Conservation (phyloP, 257 asterid genomes). For the Solanum megistacrolobum region DNA sequence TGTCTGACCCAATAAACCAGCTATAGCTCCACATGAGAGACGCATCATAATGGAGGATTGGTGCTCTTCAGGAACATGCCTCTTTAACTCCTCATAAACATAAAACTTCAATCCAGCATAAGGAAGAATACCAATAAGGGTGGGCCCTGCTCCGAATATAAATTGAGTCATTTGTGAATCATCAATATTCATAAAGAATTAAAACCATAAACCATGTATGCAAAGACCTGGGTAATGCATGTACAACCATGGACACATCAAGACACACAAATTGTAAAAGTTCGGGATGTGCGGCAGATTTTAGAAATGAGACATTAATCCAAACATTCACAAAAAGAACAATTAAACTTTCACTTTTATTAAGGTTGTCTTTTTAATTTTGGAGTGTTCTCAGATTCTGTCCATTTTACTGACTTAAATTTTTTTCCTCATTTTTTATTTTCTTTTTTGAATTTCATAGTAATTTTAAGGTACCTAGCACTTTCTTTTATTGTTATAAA, state of each 20-base stretch:
- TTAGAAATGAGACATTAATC: neutral
- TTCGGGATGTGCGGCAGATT: neutral
- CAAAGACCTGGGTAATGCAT: neutral
- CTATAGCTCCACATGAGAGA: constrained; percentile 90
- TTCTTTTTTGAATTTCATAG: neutral
- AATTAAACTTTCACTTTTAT: neutral
- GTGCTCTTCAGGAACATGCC: constrained; percentile 75
- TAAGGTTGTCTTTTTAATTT: neutral
- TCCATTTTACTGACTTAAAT: neutral
- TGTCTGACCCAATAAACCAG: constrained; percentile 96
- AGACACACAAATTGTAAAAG: neutral
- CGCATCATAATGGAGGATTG: constrained; percentile 71
- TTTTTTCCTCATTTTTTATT: neutral
- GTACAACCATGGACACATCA: neutral
- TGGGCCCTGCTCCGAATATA: constrained; percentile 55
- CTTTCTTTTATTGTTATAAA: neutral
- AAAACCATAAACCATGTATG: neutral
- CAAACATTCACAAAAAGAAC: neutral
- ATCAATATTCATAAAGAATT: neutral
- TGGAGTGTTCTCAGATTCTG: neutral
- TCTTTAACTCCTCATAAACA: constrained; percentile 75
- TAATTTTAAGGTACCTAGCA: neutral
- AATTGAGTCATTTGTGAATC: neutral
- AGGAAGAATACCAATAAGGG: constrained; percentile 88
- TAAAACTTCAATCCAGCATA: constrained; percentile 95